Base-by-base conservation (phyloP, 805 yeast genomes). In the Kuraishia capsulata region DNA sequence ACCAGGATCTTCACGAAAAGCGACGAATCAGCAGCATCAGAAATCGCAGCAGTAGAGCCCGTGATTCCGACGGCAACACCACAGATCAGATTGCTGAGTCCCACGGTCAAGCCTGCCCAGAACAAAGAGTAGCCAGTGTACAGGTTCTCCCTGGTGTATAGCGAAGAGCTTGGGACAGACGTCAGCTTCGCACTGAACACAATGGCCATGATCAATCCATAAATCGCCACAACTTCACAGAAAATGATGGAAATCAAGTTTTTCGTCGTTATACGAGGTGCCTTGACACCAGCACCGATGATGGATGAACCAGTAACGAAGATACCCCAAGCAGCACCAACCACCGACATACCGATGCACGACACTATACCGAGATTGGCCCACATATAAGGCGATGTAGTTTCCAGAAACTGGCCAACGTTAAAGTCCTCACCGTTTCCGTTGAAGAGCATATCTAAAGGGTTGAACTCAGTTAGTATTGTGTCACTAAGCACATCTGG, bases 241-340 rank as follows among this genome's bases (percentile, higher is more conserved):
- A 92, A 92, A 65, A 92, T 94, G 60, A 92, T 92, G 31, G 95
- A 84, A 47, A 92, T 94, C 58, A 92, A 75, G 61, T 92, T 92
- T 70, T 92, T 92, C 39, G 98, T 92, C 33, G 97, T 89, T 57
- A 92, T 94, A 58, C 97, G 73, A 38, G 98, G 98, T 11, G 96
- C 92, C 61, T 85, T 85, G 43, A 92, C 97, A 68, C 98, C 98
- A 3, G 98, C 98, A 51, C 98, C 98, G 44, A 92, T 65, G 50
- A 92, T 85, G 21, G 96, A 78, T 1, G 96, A 71, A 30, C 98
- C 98, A 2, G 97, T 90, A 44, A 92, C 75, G 59, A 90, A 92
- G 49, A 92, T 92, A 46, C 98, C 98, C 98, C 98, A 92, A 4
- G 97, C 97, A 13, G 98, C 98, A 30, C 98, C 98, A 31, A 89